Percentiles rank a stretch among this genome's conserved stretches.
phyloP scores from a whole-genome alignment of 306 rosid species.

The Herpetospermum pedunculosum region DNA sequence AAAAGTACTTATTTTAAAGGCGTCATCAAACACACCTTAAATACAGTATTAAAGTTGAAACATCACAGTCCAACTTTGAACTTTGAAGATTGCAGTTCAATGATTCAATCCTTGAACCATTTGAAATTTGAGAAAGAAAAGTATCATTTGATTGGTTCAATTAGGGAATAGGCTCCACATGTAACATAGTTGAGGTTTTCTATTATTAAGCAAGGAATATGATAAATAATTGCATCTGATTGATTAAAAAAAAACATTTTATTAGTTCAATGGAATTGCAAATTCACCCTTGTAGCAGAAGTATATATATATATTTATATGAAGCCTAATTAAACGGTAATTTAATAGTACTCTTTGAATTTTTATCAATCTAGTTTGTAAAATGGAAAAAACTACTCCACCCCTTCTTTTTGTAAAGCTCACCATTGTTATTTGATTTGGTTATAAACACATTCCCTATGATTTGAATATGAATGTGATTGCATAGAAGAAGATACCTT shows the following conservation, averaged over 20 bases:
- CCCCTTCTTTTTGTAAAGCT: not conserved
- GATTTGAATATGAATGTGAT: not conserved
- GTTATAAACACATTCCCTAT: not conserved
- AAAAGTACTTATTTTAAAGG: not conserved
- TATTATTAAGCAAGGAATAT: no score
- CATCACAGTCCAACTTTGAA: not conserved
- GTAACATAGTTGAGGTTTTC: not conserved
- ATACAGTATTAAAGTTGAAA: not conserved
- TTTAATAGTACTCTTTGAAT: no score
- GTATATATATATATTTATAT: no score
- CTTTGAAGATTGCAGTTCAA: not conserved
- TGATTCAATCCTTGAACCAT: not conserved
- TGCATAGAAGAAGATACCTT: conserved; percentile 35
- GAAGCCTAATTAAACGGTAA: no score
- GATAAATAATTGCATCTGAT: not conserved
- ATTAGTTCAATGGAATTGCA: not conserved
- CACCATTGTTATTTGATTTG: not conserved
- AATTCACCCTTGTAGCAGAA: not conserved
- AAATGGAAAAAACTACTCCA: not conserved
- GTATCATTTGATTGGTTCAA: not conserved
- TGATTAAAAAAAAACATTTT: no score
- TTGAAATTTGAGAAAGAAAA: not conserved
- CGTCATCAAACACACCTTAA: not conserved
- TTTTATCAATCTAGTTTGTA: no score
- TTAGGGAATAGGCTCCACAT: not conserved